A percentile compares a stretch with the other conserved stretches of the same genome.
Conservation (phyloP, 768 basidiomycete genomes). For the Amanita jacksonii region DNA sequence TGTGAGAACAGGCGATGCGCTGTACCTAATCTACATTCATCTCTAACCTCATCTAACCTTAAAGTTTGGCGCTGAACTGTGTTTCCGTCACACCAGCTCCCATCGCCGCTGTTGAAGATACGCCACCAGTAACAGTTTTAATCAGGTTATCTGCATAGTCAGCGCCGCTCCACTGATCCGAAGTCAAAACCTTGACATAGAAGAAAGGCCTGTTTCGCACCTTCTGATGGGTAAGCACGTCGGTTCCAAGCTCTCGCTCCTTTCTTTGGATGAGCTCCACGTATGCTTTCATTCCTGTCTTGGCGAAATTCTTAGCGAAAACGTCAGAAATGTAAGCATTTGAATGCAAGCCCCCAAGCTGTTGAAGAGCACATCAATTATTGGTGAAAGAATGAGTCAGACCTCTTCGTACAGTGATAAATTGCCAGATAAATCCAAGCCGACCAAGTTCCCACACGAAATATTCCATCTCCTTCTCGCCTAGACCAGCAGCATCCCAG, state of each 20-base stretch:
- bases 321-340: constrained; percentile 94
- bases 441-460: constrained; percentile 93
- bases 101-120: constrained; percentile 99
- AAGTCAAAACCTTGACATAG: constrained; percentile 11
- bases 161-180: constrained; percentile 80
- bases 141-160: constrained; percentile 87
- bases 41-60: not conserved
- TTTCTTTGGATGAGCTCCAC: constrained; percentile 89
- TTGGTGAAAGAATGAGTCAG: not conserved
- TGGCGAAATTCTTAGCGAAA: constrained; percentile 82
- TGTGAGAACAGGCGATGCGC: no score
- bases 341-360: constrained; percentile 96
- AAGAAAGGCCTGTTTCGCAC: constrained; percentile 24
- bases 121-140: constrained; percentile 95
- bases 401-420: constrained; percentile 80
- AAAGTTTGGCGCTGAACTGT: constrained; percentile 49
- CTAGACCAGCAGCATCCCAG: constrained; percentile 90
- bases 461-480: constrained; percentile 72
- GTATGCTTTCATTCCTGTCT: constrained; percentile 98
- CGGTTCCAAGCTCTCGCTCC: constrained; percentile 89
- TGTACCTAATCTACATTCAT: constrained; percentile 1
- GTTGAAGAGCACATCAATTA: constrained; percentile 8
- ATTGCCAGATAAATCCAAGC: constrained; percentile 97
- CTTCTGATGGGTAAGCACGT: constrained; percentile 97
- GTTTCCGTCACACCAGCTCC: constrained; percentile 91